Evolutionary conservation across 2,329 filamentous ascomycete genomes (phyloP).

Genomic region (Penicillium sclerotiorum): DNA sequence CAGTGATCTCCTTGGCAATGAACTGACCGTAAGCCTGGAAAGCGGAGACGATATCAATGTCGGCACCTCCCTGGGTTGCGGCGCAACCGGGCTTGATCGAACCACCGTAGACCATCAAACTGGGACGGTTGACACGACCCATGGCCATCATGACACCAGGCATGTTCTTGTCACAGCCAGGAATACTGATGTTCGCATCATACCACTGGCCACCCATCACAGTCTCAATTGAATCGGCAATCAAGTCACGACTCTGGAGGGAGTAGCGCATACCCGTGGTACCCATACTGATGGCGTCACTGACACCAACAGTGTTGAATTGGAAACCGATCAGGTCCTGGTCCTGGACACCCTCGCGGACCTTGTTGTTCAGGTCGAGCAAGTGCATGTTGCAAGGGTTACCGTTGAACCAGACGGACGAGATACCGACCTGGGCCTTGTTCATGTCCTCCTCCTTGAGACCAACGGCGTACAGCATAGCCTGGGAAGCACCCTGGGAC

Average conservation of each 20-base stretch:
- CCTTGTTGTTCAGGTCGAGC: constrained; percentile 79
- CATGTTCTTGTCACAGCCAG: constrained; percentile 99
- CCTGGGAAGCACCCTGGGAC: constrained; percentile 96
- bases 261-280: constrained; percentile 96
- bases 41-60: constrained; percentile 92
- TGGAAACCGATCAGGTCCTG: constrained; percentile 89
- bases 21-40: constrained; percentile 98
- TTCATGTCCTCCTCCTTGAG: constrained; percentile 83
- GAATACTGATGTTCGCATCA: constrained; percentile 94
- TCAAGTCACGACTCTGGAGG: constrained; percentile 91
- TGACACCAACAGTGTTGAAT: constrained; percentile 99
- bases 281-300: constrained; percentile 97
- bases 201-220: constrained; percentile 99
- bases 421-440: constrained; percentile 97
- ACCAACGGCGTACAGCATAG: constrained; percentile 97
- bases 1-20: constrained; percentile 85
- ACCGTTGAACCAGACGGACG: constrained; percentile 95
- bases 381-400: constrained; percentile 99
- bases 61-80: constrained; percentile 68
- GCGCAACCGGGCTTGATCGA: constrained; percentile 91
- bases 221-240: constrained; percentile 97
- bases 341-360: constrained; percentile 71
- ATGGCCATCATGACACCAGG: constrained; percentile 89
- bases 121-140: constrained; percentile 90
- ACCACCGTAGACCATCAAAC: constrained; percentile 96